Base-by-base conservation (phyloP, 2,329 filamentous ascomycete species). In the Fusarium sp. region DNA sequence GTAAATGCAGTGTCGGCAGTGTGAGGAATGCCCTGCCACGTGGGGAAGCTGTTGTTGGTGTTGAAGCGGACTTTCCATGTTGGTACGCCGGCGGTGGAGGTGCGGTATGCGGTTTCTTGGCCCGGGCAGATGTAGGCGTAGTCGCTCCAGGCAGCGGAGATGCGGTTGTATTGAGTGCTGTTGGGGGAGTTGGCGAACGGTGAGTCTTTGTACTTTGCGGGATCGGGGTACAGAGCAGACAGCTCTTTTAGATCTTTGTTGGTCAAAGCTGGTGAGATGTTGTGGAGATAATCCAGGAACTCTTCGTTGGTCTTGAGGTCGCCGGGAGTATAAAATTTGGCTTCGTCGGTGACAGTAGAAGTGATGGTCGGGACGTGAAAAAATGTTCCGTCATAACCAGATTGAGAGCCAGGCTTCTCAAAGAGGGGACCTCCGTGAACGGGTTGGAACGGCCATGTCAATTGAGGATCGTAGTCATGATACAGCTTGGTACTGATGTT, bases 371-470 rank as follows among this genome's bases (percentile, higher is more conserved):
- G 82, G 1, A 83, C 76, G 24, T 79, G 78, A 65, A 79, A 80
- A 64, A 83, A 83, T 3, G 79, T 81, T 7, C 76, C 80, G 12
- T 83, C 81, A n/a, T 79, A 78, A 50, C 75, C 82, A 67, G 75
- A 82, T 66, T 73, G 81, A 0, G 85, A 86, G 24, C 85, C 85
- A 10, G 82, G 79, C 60, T 85, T 86, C 71, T 87, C 85, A 7
- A 87, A 78, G 1, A 86, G 63, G 0, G 83, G 83, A 0, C 85
- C 85, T 0, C 84, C 84, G 1, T 85, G 83, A 0, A 83, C 82
- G 2, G 85, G 85, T 56, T 87, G 85, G 76, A 85, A 87, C 0
- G 85, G 85, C 85, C 85, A 87, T 0, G 83, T 86, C 31, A 84
- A 76, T 41, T 80, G 80, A 22, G 81, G 80, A 9, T 82, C 75